A percentile compares a stretch with the other conserved stretches of the same genome.
These are phyloP conservation scores for Chrysanthemum makinoi DNA, from an alignment of 129 eudicot genomes.

Conservation along the genomic window DNA sequence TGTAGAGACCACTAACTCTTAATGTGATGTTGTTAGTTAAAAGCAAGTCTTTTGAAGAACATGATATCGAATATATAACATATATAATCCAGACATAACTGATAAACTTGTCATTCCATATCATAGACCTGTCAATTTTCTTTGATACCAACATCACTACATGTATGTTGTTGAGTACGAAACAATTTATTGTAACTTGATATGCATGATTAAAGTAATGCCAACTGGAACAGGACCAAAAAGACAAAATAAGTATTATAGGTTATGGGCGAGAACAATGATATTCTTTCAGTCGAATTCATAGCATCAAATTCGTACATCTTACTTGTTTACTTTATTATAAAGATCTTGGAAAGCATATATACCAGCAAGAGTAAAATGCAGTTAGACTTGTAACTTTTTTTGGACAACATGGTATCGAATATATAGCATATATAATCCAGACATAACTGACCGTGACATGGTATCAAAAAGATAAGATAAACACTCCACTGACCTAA, in stretches of 20 bases:
- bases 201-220: background rate
- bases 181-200: background rate
- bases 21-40: background rate
- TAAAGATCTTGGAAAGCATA: no score
- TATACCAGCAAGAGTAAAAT: no score
- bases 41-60: background rate
- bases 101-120: background rate
- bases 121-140: background rate
- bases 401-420: no score
- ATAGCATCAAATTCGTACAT: conserved; percentile 9
- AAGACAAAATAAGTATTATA: background rate
- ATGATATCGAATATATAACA: background rate
- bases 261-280: conserved; percentile 6
- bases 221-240: background rate
- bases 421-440: no score
- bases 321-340: background rate
- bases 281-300: conserved; percentile 3
- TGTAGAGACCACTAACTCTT: no score
- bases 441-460: no score
- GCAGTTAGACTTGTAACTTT: no score
- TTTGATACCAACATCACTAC: background rate
- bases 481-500: conserved; percentile 82
- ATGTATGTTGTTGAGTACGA: background rate
- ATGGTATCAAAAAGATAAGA: no score
- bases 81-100: no score